Evolutionary conservation across 805 yeast species (phyloP).

Genomic region (Ogataea kodamae): DNA sequence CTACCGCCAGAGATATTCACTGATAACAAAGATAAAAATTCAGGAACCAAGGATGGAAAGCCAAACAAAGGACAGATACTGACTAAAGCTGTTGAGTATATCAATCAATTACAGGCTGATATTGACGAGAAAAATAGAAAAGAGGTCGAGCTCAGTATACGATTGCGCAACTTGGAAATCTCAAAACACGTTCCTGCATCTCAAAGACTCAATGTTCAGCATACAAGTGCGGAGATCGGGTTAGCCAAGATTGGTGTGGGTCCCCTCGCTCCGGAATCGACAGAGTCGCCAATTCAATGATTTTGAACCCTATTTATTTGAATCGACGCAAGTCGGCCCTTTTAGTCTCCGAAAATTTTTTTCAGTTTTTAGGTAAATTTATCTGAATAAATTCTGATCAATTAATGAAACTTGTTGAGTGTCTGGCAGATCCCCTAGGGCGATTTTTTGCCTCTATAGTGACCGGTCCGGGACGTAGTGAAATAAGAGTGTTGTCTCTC

Average conservation of each 20-base stretch:
- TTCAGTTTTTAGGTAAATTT: slow-evolving; percentile 4
- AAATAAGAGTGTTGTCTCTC: slow-evolving; percentile 40
- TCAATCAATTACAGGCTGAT: slow-evolving; percentile 59
- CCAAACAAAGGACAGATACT: slow-evolving; percentile 83
- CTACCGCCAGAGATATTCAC: slow-evolving; percentile 37
- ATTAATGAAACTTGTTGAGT: slow-evolving; percentile 15
- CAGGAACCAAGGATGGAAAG: slow-evolving; percentile 78
- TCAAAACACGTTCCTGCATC: slow-evolving; percentile 40
- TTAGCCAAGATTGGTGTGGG: slow-evolving; percentile 81
- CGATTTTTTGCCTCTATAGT: slow-evolving; percentile 33
- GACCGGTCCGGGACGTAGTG: slow-evolving; percentile 43
- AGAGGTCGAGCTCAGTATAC: slow-evolving; percentile 70
- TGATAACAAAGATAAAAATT: slow-evolving; percentile 42
- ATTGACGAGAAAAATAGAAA: slow-evolving; percentile 76
- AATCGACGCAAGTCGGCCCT: slow-evolving; percentile 8
- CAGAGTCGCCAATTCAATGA: slow-evolving; percentile 8
- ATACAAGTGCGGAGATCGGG: slow-evolving; percentile 78
- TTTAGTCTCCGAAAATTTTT: slow-evolving; percentile 7
- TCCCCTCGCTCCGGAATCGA: slow-evolving; percentile 50
- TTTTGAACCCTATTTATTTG: slow-evolving; percentile 2
- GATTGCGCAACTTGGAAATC: slow-evolving; percentile 51
- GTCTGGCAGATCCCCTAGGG: slow-evolving; percentile 18
- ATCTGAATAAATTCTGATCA: slow-evolving; percentile 1
- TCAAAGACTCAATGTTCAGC: slow-evolving; percentile 40
- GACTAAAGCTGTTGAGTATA: slow-evolving; percentile 71